Evolutionary conservation across 345 rosid genomes (phyloP), one percentile per base, ranked within the genome.

Genomic region (Gossypium raimondii): DNA sequence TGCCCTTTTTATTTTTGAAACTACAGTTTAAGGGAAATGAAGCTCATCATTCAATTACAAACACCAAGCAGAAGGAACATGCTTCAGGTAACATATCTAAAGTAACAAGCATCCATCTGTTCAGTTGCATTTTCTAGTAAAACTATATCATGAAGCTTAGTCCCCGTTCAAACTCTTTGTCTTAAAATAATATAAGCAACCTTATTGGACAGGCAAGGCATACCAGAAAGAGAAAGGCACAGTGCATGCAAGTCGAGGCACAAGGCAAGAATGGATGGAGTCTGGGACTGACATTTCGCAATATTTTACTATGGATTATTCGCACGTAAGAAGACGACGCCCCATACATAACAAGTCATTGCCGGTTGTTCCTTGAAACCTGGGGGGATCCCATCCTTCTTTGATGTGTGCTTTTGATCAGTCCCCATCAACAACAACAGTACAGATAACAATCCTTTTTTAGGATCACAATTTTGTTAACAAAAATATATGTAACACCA

Each of bases 271-370:
- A 48, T 74, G 76, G 76, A 13, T 50, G 51, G 69, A 74, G 9
- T 44, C 29, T 3, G 70, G 76, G 44, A 22, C 10, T 48, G 76
- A 62, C 41, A 18, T 34, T 3, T 74, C 76, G 1, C 69, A 62
- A n/a, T 74, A 9, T 50, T 74, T 74, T 50, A 62, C 76, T 8
- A 74, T 50, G 76, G 76, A 74, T 62, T 74, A 74, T 50, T 48
- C 76, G 50, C 29, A 62, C 18, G 76, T 74, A 74, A 74, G 60
- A 62, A 62, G 76, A 74, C 59, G 76, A 61, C 59, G 59, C 10
- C 76, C 76, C 59, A 74, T 74, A 50, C 76, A 74, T 34, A 74
- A 74, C 76, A 74, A 74, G 50, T 61, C 76, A 2, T 22, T 61
- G 11, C 76, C 67, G 24, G 57, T 73, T 25, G 66, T 20, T 74